Base-by-base conservation (phyloP, 2,329 filamentous ascomycete genomes). In the Ceratocystis papillata region DNA sequence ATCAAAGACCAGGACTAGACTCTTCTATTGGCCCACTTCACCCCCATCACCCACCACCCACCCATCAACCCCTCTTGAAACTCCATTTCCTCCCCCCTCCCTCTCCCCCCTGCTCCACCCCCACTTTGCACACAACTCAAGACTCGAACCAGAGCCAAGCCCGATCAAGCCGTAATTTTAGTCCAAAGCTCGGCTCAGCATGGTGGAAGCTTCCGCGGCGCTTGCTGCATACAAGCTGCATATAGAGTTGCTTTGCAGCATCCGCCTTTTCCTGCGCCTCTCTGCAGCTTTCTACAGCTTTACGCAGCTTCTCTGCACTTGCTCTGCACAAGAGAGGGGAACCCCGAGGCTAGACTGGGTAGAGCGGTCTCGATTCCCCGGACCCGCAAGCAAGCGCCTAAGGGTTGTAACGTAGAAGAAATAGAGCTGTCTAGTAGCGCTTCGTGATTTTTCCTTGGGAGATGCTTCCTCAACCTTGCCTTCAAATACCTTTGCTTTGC, bases 101-200 rank as follows among this genome's bases (percentile, higher is more conserved):
- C 22, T 22, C n/a, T 2, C 22, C 2, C 25, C 25, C 25, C 8
- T 55, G 50, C 25, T 15, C 50, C 22, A 30, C 55, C 55, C 55
- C 55, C 55, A 33, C 55, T 59, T n/a, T 59, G 55, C 15, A 59
- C 55, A 6, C 17, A 12, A 48, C 46, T 1, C 37, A 41, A 41
- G 37, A 41, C 37, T 41, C 37, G 10, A 41, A 41, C 37, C 3
- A 15, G 37, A 20, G 46, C 55, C 55, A 59, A 33, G 1, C 28
- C 55, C 28, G 55, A 59, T 59, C 28, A 59, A 37, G 55, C 17
- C 28, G 55, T 17, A 59, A 37, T 59, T 59, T 59, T 7, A 59
- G 55, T 59, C 55, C 55, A 37, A 10, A n/a, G 55, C 55, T 59
- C 55, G 55, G 55, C 55, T 59, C 55, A 59, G 55, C 55, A 59